Evolutionary conservation across 176 grass and related monocot genomes (phyloP).

Genomic region (Paspalum vaginatum): DNA sequence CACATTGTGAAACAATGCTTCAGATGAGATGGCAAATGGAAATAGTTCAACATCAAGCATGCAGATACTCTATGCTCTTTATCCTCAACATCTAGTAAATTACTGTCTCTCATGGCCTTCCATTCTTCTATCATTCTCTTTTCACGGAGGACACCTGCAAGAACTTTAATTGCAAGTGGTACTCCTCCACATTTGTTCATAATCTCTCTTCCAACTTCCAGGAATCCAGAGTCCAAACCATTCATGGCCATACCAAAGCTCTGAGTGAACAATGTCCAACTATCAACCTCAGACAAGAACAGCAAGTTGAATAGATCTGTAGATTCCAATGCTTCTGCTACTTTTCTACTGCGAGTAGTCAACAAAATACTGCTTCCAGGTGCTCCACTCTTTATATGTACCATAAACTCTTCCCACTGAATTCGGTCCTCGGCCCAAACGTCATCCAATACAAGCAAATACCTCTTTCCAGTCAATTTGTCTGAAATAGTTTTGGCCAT

Average conservation of each 20-base stretch:
- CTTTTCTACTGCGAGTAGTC: not conserved
- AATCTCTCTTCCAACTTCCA: not conserved
- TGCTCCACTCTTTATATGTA: not conserved
- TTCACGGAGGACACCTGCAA: not conserved
- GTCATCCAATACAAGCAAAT: not conserved
- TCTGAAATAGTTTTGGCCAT: not conserved
- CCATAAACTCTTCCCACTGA: not conserved
- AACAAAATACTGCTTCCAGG: not conserved
- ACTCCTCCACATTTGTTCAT: conserved; percentile 21
- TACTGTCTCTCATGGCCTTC: not conserved
- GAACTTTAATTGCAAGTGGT: conserved; percentile 19
- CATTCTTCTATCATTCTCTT: not conserved
- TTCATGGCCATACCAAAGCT: not conserved
- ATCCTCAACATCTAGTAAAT: not conserved
- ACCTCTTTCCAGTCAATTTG: not conserved
- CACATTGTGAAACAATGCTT: not conserved
- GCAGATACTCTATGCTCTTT: not conserved
- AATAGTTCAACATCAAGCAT: not conserved
- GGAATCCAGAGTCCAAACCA: not conserved
- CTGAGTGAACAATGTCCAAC: not conserved
- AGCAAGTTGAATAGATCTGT: not conserved
- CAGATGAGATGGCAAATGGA: not conserved
- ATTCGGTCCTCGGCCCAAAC: not conserved
- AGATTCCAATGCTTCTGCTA: not conserved
- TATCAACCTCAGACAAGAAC: not conserved